A percentile compares a stretch with the other conserved stretches of the same genome.
These are phyloP conservation scores for Kodamaea anthophila DNA, from an alignment of 1,139 yeast genomes.

Conservation along the genomic window DNA sequence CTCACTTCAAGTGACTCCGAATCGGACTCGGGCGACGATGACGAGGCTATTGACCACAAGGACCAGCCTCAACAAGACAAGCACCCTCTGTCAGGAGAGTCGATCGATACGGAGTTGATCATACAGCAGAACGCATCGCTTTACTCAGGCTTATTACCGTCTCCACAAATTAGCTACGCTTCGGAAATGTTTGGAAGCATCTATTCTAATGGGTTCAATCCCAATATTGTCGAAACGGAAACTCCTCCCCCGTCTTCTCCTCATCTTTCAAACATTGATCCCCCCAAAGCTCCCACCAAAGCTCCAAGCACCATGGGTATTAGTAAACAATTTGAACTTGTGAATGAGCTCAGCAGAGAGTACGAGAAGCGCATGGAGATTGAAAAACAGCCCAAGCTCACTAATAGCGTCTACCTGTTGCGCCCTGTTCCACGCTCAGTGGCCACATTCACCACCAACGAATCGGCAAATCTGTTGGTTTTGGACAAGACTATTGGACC, in stretches of 20 bases:
- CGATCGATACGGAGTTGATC: conserved; percentile 27
- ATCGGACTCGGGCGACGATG: neutral
- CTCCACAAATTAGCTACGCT: conserved; percentile 35
- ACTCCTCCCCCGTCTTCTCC: too few relatives aligned
- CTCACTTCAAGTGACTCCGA: conserved; percentile 1
- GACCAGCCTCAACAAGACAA: neutral
- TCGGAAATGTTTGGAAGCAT: conserved; percentile 25
- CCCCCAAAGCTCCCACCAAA: too few relatives aligned
- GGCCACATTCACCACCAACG: conserved; percentile 19
- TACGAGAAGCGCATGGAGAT: neutral
- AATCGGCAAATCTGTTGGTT: too few relatives aligned
- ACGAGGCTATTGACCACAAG: neutral
- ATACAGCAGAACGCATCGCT: conserved; percentile 29
- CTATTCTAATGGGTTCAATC: conserved; percentile 5
- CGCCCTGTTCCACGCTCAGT: conserved; percentile 29
- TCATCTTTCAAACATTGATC: too few relatives aligned
- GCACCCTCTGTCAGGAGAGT: conserved; percentile 9
- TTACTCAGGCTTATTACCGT: conserved; percentile 30
- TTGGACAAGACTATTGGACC: too few relatives aligned
- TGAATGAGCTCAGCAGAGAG: neutral
- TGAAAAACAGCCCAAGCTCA: conserved; percentile 4
- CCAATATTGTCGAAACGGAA: neutral
- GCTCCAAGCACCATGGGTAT: too few relatives aligned
- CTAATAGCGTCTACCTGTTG: conserved; percentile 21
- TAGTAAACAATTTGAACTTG: too few relatives aligned